These are phyloP conservation scores for Codiaeum variegatum DNA, from an alignment of 441 rosid genomes.

Conservation along the genomic window DNA sequence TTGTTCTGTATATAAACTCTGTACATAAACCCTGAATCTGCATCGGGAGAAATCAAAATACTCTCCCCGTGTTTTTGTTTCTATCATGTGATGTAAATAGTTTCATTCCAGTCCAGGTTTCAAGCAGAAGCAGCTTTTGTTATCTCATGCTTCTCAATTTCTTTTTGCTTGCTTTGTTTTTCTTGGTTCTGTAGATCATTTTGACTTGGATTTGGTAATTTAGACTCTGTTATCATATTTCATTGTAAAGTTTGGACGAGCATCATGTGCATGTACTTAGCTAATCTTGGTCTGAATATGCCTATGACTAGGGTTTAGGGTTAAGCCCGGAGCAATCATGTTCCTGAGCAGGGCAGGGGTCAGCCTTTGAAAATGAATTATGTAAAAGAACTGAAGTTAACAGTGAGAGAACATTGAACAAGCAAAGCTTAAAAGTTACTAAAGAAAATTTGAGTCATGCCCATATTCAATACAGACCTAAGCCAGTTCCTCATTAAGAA, in stretches of 20 bases:
- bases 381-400: too few relatives aligned
- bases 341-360: too few relatives aligned
- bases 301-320: too few relatives aligned
- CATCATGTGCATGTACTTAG: too few relatives aligned
- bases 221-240: neutral
- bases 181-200: neutral
- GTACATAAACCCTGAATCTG: neutral
- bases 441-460: neutral
- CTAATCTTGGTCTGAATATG: too few relatives aligned
- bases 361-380: too few relatives aligned
- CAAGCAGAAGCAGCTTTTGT: neutral
- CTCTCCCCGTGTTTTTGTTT: too few relatives aligned
- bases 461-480: neutral
- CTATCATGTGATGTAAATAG: slow-evolving; percentile 1
- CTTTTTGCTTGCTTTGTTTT: neutral
- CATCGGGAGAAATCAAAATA: neutral
- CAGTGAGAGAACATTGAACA: too few relatives aligned
- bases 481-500: neutral
- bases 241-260: too few relatives aligned
- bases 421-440: neutral
- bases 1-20: neutral
- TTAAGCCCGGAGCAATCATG: too few relatives aligned
- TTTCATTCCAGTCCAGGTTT: neutral
- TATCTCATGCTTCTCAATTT: neutral
- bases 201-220: neutral